Evolutionary conservation across 1,284 basidiomycete genomes (phyloP).

Genomic region (Cystobasidium slooffiae): DNA sequence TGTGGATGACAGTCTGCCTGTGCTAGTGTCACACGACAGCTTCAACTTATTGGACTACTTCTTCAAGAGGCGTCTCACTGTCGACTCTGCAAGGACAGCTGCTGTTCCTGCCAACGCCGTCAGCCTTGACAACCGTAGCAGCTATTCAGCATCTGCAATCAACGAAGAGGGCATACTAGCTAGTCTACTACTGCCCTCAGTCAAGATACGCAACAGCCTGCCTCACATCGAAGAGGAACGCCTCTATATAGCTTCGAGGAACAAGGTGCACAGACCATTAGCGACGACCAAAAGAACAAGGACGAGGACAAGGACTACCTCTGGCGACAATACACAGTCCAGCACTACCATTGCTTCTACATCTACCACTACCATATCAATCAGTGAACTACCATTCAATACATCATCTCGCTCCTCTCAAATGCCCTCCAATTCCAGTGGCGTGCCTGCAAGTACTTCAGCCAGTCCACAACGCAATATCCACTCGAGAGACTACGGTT

Average conservation of each 20-base stretch:
- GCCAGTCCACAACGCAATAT: background rate
- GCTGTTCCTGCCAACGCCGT: too few relatives aligned
- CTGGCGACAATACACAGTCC: background rate
- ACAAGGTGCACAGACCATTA: constrained; percentile 9
- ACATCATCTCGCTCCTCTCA: background rate
- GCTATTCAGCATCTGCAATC: background rate
- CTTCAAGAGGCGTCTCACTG: background rate
- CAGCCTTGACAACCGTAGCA: background rate
- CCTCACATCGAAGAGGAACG: background rate
- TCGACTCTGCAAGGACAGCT: background rate
- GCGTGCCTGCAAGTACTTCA: background rate
- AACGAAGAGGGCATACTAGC: background rate
- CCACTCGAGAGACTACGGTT: constrained; percentile 13
- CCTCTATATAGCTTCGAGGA: constrained; percentile 10
- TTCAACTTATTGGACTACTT: background rate
- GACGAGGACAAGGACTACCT: background rate
- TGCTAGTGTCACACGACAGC: background rate
- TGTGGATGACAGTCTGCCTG: background rate
- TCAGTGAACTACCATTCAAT: background rate
- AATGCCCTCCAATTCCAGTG: constrained; percentile 1
- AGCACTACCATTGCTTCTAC: background rate
- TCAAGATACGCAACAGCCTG: background rate
- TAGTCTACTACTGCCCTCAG: background rate
- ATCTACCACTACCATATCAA: background rate
- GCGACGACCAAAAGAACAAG: background rate